Evolutionary conservation across 164 flowering plant species (phyloP), one percentile per base, ranked within the genome.

Genomic region (Buxus sempervirens): DNA sequence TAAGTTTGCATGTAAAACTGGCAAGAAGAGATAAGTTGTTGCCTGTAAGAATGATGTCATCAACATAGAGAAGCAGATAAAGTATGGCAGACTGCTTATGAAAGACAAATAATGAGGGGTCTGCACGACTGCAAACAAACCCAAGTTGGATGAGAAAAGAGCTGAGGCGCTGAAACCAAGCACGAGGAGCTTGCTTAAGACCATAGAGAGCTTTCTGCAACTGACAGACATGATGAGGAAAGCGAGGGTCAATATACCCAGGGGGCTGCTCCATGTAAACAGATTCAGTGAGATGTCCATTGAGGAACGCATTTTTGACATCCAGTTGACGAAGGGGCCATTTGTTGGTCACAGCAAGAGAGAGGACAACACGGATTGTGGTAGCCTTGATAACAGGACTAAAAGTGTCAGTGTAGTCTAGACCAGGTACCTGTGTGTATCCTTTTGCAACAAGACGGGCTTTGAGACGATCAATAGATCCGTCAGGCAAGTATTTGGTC

Each of bases 181-280:
- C 25, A 19, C 59, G 24, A 12, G 59, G 26, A 21, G 59, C 59
- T 24, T 56, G 26, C 24, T 56, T 56, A 9, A 56, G n/a, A n/a
- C 61, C 61, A 58, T 58, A 58, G 21, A 58, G 61, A 58, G 61
- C 27, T 25, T 58, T 58, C 14, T 27, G 14, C 10, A 23, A 58
- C 16, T 23, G 32, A 25, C 61, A 24, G 15, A 58, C 61, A 24
- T 27, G 61, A 58, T 24, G 1, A 53, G 55, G 55, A 10, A 5
- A 15, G 16, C 51, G 13, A 45, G 51, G 51, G 12, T 71, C 74
- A 64, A 64, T 58, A 58, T 55, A 65, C 24, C 74, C 70, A 10
- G 56, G 53, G 16, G 74, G 74, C 59, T 72, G 70, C 27, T 65
- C 64, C 74, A 71, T 71, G 36, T 41, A 64, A 22, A 71, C 74